Conservation (phyloP, 441 rosid species). For the Pelargonium fulgidum region DNA sequence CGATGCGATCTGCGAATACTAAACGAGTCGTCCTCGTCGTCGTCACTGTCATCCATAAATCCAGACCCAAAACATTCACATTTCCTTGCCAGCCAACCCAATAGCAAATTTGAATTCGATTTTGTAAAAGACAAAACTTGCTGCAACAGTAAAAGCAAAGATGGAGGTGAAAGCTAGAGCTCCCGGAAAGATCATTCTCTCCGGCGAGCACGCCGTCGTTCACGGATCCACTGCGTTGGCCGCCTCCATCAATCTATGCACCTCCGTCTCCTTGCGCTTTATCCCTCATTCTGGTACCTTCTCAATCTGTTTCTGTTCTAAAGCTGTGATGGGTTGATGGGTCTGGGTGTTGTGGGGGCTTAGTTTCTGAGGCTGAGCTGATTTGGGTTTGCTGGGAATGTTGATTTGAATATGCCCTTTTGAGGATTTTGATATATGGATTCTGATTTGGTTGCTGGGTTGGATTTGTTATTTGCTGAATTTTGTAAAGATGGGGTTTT, state of each 20-base stretch:
- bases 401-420: constrained; percentile 19
- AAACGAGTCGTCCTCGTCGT: too few species aligned
- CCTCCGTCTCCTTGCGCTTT: constrained; percentile 47
- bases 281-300: constrained; percentile 42
- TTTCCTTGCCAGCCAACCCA: too few species aligned
- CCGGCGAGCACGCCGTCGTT: constrained; percentile 95
- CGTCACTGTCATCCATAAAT: too few species aligned
- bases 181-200: constrained; percentile 85
- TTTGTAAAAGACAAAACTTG: too few species aligned
- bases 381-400: constrained; percentile 18
- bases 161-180: constrained; percentile 92
- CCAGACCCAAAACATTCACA: too few species aligned
- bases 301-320: not conserved
- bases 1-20: too few species aligned
- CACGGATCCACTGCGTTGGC: constrained; percentile 91
- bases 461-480: not conserved
- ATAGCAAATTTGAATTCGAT: too few species aligned
- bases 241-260: constrained; percentile 78
- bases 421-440: not conserved
- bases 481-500: not conserved
- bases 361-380: constrained; percentile 7
- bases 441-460: constrained; percentile 1
- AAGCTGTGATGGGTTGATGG: not conserved
- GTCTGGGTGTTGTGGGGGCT: not conserved
- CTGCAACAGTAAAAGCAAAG: not conserved